Conservation (phyloP, 1,284 basidiomycete genomes). For the Moesziomyces parantarcticus region DNA sequence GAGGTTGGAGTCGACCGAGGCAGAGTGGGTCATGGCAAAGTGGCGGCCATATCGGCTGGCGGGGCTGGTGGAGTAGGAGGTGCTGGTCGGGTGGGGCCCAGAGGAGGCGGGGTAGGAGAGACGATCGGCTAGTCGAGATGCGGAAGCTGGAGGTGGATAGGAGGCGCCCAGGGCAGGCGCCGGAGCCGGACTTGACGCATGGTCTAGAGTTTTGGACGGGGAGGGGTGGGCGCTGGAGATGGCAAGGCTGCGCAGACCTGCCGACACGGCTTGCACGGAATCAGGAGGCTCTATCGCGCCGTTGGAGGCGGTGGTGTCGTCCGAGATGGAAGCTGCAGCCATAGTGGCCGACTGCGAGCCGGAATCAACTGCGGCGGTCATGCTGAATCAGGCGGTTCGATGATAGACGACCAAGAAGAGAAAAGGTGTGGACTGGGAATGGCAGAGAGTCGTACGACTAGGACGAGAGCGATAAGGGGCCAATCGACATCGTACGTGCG, state of each 20-base stretch:
- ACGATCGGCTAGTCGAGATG: constrained; percentile 15
- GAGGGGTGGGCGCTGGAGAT: constrained; percentile 11
- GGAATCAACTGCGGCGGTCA: constrained; percentile 21
- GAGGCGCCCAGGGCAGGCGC: constrained; percentile 22
- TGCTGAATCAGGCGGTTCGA: constrained; percentile 1
- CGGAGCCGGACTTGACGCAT: constrained; percentile 9
- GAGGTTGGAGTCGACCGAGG: constrained; percentile 37
- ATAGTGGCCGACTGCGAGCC: constrained; percentile 20
- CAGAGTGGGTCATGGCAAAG: constrained; percentile 37
- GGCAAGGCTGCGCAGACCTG: constrained; percentile 29
- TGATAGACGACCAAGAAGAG: not conserved
- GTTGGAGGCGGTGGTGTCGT: constrained; percentile 17
- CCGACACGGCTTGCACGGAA: constrained; percentile 36
- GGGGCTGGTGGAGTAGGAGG: constrained; percentile 29
- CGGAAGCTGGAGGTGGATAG: constrained; percentile 18
- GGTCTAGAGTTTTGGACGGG: not conserved
- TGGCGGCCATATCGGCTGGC: constrained; percentile 32
- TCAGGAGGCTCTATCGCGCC: constrained; percentile 44
- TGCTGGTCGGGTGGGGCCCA: constrained; percentile 2
- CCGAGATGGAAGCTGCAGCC: constrained; percentile 13
- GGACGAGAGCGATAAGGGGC: constrained; percentile 2
- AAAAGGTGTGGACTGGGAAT: not conserved
- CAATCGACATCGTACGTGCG: constrained; percentile 35
- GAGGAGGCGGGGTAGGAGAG: constrained; percentile 1
- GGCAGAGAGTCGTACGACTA: constrained; percentile 13